These are phyloP conservation scores for Pittosporum tobira DNA, from an alignment of 129 eudicot species.

Conservation along the genomic window DNA sequence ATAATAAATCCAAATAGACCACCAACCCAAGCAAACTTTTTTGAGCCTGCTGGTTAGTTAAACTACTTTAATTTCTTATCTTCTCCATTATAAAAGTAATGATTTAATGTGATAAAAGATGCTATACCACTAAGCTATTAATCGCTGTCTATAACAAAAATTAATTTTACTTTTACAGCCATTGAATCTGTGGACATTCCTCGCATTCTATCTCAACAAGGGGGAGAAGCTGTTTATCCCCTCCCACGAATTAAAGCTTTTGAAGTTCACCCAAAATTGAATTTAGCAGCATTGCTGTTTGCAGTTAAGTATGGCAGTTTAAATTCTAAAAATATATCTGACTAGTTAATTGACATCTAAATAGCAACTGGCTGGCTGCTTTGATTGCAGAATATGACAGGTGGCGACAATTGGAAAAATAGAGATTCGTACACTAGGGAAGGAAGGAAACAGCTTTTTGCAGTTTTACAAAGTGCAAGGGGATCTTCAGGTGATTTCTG, in stretches of 20 bases:
- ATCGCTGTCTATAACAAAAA: too few relatives aligned
- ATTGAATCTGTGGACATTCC: constrained; percentile 87
- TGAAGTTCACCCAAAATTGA: constrained; percentile 86
- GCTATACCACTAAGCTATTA: neutral
- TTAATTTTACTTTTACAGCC: constrained; percentile 35
- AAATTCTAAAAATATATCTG: constrained; percentile 4
- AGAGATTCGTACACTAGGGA: constrained; percentile 93
- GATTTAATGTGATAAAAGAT: neutral
- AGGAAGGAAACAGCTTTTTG: constrained; percentile 88
- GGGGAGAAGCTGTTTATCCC: constrained; percentile 97
- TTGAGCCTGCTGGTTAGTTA: constrained; percentile 91
- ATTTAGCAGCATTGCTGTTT: constrained; percentile 75
- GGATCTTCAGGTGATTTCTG: constrained; percentile 88
- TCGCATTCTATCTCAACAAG: constrained; percentile 89
- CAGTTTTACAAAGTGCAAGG: constrained; percentile 97
- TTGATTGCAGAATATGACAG: constrained; percentile 62
- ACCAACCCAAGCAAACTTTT: constrained; percentile 85
- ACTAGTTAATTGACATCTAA: constrained; percentile 8
- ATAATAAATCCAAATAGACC: constrained; percentile 60
- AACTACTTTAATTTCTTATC: neutral
- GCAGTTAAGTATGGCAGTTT: constrained; percentile 52
- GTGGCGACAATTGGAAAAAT: constrained; percentile 66
- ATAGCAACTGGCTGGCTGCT: constrained; percentile 17
- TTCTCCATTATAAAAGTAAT: neutral
- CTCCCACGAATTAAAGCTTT: constrained; percentile 74